phyloP scores from a whole-genome alignment of 2,329 filamentous ascomycete species.

The Plenodomus biglobosus region DNA sequence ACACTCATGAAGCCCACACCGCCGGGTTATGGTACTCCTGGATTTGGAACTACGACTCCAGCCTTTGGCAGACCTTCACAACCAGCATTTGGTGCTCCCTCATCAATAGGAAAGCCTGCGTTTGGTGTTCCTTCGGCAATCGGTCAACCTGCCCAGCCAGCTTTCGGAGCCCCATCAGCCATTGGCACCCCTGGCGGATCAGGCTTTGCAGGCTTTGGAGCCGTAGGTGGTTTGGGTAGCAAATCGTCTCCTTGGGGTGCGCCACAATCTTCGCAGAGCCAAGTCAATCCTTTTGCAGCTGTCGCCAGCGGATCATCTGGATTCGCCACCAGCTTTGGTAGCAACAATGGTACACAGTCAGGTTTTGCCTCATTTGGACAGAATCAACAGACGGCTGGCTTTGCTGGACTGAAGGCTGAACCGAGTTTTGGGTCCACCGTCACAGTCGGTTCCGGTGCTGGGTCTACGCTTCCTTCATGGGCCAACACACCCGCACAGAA shows the following conservation, averaged over 20 bases:
- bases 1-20: constrained; percentile 12
- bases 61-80: constrained; percentile 18
- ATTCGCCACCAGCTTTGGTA: constrained; percentile 30
- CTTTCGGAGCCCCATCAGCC: constrained; percentile 19
- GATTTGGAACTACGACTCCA: constrained; percentile 16
- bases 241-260: constrained; percentile 28
- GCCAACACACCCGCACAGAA: constrained; percentile 36
- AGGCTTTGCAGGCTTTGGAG: constrained; percentile 37
- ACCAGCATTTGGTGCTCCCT: constrained; percentile 29
- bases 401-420: constrained; percentile 31
- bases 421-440: constrained; percentile 48
- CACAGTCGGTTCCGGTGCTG: constrained; percentile 39
- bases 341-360: constrained; percentile 19
- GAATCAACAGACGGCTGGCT: constrained; percentile 31
- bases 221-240: constrained; percentile 21
- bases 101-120: constrained; percentile 12
- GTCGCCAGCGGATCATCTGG: constrained; percentile 26
- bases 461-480: constrained; percentile 39
- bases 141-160: not conserved
- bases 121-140: constrained; percentile 6
- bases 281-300: constrained; percentile 40
- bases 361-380: constrained; percentile 37
- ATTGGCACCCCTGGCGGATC: constrained; percentile 27
- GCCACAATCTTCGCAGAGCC: constrained; percentile 23
- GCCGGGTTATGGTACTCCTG: constrained; percentile 29